Evolutionary conservation across 345 rosid species (phyloP).

Genomic region (Hypericum perforatum): DNA sequence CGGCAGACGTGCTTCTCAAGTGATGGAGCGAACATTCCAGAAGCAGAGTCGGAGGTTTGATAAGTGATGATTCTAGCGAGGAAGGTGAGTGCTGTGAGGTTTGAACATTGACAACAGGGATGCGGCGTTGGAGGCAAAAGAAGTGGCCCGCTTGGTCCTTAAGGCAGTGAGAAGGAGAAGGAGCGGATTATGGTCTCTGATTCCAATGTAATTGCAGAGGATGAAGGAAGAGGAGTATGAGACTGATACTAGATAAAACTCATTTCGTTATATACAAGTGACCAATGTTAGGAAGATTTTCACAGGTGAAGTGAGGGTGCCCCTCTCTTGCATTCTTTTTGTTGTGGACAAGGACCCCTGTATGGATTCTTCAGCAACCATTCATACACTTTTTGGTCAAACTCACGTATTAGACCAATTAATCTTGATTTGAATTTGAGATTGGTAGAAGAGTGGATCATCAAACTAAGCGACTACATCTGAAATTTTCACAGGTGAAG

Average conservation of each 20-base stretch:
- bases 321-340: no score
- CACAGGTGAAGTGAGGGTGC: constrained; percentile 29
- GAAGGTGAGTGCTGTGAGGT: constrained; percentile 86
- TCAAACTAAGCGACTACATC: no score
- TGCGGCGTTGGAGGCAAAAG: constrained; percentile 40
- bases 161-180: constrained; percentile 66
- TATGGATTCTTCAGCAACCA: no score
- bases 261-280: background rate
- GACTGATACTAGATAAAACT: constrained; percentile 10
- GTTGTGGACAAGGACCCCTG: no score
- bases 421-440: no score
- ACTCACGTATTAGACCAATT: no score
- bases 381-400: no score
- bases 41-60: no score
- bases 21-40: no score
- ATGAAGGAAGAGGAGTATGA: constrained; percentile 29
- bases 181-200: constrained; percentile 43
- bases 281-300: constrained; percentile 1
- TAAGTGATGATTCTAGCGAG: constrained; percentile 90
- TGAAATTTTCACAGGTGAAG: no score
- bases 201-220: constrained; percentile 40
- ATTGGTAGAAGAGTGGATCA: no score
- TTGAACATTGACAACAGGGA: constrained; percentile 57
- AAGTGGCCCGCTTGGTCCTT: constrained; percentile 62
- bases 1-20: no score